Evolutionary conservation across 805 yeast species (phyloP).

Genomic region (Komagataella kurtzmanii): DNA sequence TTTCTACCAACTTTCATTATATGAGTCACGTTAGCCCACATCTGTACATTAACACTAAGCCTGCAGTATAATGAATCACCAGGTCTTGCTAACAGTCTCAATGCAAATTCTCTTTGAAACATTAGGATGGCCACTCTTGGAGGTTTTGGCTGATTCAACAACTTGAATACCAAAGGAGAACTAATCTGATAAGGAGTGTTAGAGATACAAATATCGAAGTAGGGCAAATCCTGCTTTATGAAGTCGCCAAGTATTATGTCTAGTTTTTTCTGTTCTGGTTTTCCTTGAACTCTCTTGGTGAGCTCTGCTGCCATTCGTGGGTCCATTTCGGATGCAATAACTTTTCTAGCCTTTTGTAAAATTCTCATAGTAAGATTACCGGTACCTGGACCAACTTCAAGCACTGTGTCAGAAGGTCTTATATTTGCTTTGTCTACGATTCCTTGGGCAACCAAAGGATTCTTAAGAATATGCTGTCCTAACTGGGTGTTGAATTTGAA

Average conservation of each 20-base stretch:
- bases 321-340: constrained; percentile 96
- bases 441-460: constrained; percentile 95
- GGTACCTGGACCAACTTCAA: constrained; percentile 99
- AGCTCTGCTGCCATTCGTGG: constrained; percentile 99
- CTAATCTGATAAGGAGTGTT: constrained; percentile 97
- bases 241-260: constrained; percentile 92
- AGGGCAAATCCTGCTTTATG: constrained; percentile 90
- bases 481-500: constrained; percentile 94
- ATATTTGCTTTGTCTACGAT: constrained; percentile 94
- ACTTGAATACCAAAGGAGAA: constrained; percentile 88
- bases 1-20: constrained; percentile 97
- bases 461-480: constrained; percentile 94
- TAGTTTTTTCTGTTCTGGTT: constrained; percentile 82
- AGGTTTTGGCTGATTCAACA: constrained; percentile 82
- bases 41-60: constrained; percentile 90
- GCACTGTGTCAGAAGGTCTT: constrained; percentile 81
- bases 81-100: constrained; percentile 86
- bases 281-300: constrained; percentile 94
- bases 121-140: constrained; percentile 90
- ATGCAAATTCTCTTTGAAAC: constrained; percentile 96
- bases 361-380: constrained; percentile 93
- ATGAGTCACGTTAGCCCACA: constrained; percentile 99
- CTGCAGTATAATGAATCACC: constrained; percentile 93
- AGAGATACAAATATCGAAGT: constrained; percentile 90
- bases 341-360: constrained; percentile 82